These are phyloP conservation scores for Jackrogersella multiformis DNA, from an alignment of 495 filamentous ascomycete species.

Conservation along the genomic window DNA sequence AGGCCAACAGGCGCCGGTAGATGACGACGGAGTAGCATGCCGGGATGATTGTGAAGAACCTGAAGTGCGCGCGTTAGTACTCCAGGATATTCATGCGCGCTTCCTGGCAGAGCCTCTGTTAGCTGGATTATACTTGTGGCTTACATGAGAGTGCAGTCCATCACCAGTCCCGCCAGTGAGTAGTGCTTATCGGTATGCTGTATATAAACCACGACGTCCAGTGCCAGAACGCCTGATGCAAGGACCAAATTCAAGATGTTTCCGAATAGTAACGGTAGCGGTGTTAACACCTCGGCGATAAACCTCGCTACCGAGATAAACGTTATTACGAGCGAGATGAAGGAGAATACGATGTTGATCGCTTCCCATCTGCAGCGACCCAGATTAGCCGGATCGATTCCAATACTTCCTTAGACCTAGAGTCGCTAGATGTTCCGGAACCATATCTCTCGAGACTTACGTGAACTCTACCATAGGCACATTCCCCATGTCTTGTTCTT, in stretches of 20 bases:
- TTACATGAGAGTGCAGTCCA: conserved; percentile 56
- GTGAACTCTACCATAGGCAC: conserved; percentile 57
- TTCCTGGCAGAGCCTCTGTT: background rate
- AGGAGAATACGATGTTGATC: conserved; percentile 55
- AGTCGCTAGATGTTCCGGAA: background rate
- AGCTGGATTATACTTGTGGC: background rate
- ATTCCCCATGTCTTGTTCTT: conserved; percentile 46
- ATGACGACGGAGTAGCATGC: conserved; percentile 52
- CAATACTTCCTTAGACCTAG: background rate
- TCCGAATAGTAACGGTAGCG: conserved; percentile 55
- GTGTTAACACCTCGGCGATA: conserved; percentile 56
- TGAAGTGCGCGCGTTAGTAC: conserved; percentile 23
- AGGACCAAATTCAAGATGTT: conserved; percentile 56
- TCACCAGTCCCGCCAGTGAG: conserved; percentile 51
- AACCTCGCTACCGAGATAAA: conserved; percentile 53
- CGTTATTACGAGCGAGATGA: conserved; percentile 52
- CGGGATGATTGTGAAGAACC: conserved; percentile 46
- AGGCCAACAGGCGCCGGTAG: conserved; percentile 53
- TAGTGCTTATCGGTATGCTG: conserved; percentile 51
- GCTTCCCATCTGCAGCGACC: conserved; percentile 53
- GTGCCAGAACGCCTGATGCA: conserved; percentile 52
- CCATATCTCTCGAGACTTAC: conserved; percentile 44
- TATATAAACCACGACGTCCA: conserved; percentile 56
- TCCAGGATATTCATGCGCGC: background rate
- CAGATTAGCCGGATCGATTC: conserved; percentile 13